Base-by-base conservation (phyloP, 495 filamentous ascomycete species). In the Hapsidospora chrysogenum region DNA sequence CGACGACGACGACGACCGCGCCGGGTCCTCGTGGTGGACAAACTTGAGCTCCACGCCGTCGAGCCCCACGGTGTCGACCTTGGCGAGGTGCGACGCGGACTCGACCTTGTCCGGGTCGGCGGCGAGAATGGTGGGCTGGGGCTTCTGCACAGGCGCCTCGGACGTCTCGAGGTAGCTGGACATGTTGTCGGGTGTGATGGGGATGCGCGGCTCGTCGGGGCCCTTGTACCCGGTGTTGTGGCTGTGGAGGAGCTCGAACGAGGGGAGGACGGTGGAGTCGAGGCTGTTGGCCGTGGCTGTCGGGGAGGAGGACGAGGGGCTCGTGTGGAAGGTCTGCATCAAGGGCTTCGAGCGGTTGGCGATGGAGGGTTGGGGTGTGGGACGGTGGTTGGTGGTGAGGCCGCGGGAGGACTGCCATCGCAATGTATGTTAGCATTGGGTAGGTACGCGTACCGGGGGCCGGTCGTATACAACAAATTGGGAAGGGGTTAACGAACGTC, bases 321-420 rank as follows among this genome's bases (percentile, higher is more conserved):
- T 57, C 27, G 56, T 56, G 41, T 45, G 52, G 46, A 66, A 66
- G 45, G 56, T 62, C 43, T 66, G 62, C 62, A 66, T 66, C 37
- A 66, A 43, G 38, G 56, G 61, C 43, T 59, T 38, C 3, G 39
- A 53, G 40, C 48, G 51, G 29, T 22, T 27, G 21, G 29, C 17
- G 32, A 38, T 19, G 35, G 44, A 21, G 16, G 45, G 47, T 26
- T 44, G 46, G 7, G 54, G 51, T 6, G 53, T 46, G 26, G 44
- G 50, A 11, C 44, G 52, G 25, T 54, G 54, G 17, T 50, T 53
- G 5, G 50, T 54, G 35, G 47, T 52, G 16, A 56, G 38, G 28
- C 49, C 40, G 34, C 47, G 46, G 22, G 42, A 10, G 13, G 56
- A 48, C 47, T 47, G 31, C 23, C 28, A 25, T n/a, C n/a, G n/a